A percentile compares a stretch with the other conserved stretches of the same genome.
Conservation (phyloP, 2,329 filamentous ascomycete genomes). For the Bipolaris zeicola region DNA sequence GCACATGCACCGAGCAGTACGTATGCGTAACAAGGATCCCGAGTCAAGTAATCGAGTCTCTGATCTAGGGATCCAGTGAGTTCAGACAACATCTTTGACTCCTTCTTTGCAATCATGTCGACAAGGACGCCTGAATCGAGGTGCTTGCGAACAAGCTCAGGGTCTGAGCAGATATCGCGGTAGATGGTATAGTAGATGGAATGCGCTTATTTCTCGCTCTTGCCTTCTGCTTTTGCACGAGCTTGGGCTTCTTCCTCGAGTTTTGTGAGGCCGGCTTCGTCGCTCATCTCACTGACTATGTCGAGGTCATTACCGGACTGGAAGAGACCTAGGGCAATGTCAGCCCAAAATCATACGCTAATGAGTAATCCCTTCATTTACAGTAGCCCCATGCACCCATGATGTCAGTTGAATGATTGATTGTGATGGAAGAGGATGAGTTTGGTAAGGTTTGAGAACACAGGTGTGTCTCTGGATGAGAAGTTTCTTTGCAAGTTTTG, state of each 20-base stretch:
- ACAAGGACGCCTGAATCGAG: constrained; percentile 24
- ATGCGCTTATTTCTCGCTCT: constrained; percentile 11
- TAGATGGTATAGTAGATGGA: constrained; percentile 19
- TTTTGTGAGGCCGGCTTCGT: constrained; percentile 21
- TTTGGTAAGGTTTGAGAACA: too few species aligned
- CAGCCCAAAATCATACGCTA: not conserved
- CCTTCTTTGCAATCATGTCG: constrained; percentile 17
- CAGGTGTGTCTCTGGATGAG: too few species aligned
- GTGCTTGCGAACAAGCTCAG: constrained; percentile 22
- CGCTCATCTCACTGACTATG: constrained; percentile 14
- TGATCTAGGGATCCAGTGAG: constrained; percentile 8
- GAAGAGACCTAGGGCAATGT: constrained; percentile 22
- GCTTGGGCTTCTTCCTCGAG: constrained; percentile 17
- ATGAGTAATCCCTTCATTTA: not conserved
- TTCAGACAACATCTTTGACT: constrained; percentile 17
- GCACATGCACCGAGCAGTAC: constrained; percentile 28
- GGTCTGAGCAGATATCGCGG: constrained; percentile 12
- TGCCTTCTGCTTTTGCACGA: constrained; percentile 16
- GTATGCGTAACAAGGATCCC: constrained; percentile 24
- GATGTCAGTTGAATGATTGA: not conserved
- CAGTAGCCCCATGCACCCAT: not conserved
- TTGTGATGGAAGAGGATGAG: not conserved
- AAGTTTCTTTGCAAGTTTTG: too few species aligned
- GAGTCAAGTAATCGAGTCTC: constrained; percentile 2
- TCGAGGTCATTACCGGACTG: constrained; percentile 30